Evolutionary conservation across 192 early-diverging fungal genomes (phyloP).

Genomic region (Coemansia sp.): DNA sequence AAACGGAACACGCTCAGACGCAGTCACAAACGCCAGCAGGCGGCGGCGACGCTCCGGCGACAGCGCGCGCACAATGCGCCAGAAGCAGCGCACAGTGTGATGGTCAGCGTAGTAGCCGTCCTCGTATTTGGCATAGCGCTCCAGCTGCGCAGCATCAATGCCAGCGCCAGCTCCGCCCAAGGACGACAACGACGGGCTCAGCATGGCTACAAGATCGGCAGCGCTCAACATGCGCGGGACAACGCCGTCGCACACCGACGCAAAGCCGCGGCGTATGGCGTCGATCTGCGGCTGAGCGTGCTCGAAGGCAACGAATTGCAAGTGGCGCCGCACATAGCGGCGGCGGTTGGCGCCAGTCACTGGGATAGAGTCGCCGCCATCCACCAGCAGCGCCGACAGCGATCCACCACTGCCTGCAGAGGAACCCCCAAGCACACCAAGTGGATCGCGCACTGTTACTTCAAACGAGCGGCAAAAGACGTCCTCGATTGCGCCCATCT

Average conservation of each 20-base stretch:
- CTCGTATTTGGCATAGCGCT: conserved; percentile 74
- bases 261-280: conserved; percentile 78
- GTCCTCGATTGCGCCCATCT: conserved; percentile 69
- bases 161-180: neutral
- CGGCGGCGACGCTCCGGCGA: conserved; percentile 64
- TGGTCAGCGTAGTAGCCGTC: conserved; percentile 76
- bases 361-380: conserved; percentile 61
- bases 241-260: conserved; percentile 55
- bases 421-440: neutral
- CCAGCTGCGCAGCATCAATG: conserved; percentile 71
- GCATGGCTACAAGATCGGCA: conserved; percentile 71
- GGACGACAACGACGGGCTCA: conserved; percentile 52
- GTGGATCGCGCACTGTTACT: conserved; percentile 64
- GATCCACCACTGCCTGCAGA: conserved; percentile 32
- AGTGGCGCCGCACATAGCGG: conserved; percentile 71
- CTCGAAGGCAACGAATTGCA: conserved; percentile 65
- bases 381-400: conserved; percentile 63
- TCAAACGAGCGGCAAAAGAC: conserved; percentile 83
- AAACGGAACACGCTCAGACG: conserved; percentile 84
- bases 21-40: conserved; percentile 88
- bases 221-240: conserved; percentile 50
- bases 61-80: conserved; percentile 74
- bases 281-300: conserved; percentile 62
- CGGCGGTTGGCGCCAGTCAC: conserved; percentile 77
- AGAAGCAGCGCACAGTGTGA: conserved; percentile 71